These are phyloP conservation scores for Teratosphaeria viscida DNA, from an alignment of 2,329 filamentous ascomycete species.

Conservation along the genomic window DNA sequence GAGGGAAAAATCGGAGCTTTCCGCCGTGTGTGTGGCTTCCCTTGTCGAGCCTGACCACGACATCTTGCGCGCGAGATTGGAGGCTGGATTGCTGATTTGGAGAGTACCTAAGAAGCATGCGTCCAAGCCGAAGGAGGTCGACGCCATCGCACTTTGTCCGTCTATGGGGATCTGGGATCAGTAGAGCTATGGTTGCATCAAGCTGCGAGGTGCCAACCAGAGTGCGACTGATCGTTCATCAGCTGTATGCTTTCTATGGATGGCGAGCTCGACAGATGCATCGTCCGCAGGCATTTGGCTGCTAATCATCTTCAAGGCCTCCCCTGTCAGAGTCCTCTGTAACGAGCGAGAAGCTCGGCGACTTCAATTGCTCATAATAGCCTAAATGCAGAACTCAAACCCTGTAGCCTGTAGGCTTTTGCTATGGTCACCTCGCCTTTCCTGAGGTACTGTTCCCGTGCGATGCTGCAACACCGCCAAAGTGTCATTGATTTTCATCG, in stretches of 20 bases:
- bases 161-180: background rate
- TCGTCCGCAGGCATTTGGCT: background rate
- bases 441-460: too few species aligned
- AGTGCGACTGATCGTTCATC: background rate
- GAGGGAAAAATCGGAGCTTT: slow-evolving; percentile 7
- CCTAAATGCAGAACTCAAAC: too few species aligned
- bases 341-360: background rate
- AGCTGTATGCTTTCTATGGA: background rate
- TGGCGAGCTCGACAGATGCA: too few species aligned
- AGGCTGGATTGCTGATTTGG: slow-evolving; percentile 5
- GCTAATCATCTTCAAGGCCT: background rate
- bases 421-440: too few species aligned
- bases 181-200: background rate
- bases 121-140: slow-evolving; percentile 3
- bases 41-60: slow-evolving; percentile 9
- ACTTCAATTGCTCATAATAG: too few species aligned
- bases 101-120: slow-evolving; percentile 7
- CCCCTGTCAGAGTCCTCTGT: background rate
- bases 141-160: background rate
- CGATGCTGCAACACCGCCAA: too few species aligned
- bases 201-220: background rate
- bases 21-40: slow-evolving; percentile 7
- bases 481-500: too few species aligned
- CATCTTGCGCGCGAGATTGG: slow-evolving; percentile 1
- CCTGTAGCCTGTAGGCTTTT: too few species aligned